Base-by-base conservation (phyloP, 768 basidiomycete species). In the Termitomyces sp. region DNA sequence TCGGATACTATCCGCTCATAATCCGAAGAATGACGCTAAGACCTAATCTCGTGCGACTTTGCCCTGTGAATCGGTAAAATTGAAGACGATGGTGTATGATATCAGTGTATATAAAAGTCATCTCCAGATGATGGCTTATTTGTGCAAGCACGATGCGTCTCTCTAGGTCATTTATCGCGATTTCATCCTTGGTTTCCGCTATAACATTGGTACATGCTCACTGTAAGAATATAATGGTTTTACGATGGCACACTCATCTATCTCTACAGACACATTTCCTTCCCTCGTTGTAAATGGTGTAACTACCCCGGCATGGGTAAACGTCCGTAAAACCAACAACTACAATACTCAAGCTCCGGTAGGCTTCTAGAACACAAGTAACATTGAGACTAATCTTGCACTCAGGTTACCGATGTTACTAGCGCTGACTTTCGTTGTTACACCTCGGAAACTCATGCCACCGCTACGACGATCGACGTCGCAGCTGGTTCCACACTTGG, bases 371-470 rank as follows among this genome's bases (percentile, higher is more conserved):
- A 20, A 18, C 2, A 30, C 3, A 32, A 13, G 0, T 13, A 8
- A 20, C 6, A 32, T 6, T 54, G n/a, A 30, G 20, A 2, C 10
- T 20, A n/a, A 54, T n/a, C 38, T 41, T 10, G 1, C 10, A 8
- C 16, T 36, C 20, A 61, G 77, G 77, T 81, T 32, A 76, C 74
- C 32, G 76, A 81, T 60, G 79, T 82, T 40, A 78, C 68, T 46
- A 79, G 77, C 61, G 50, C 69, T n/a, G 79, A 80, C 57, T 73
- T 82, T 67, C 71, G 79, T 40, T 82, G 80, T 70, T 80, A 82
- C 67, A 75, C 72, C 58, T 75, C 76, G 3, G 62, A 67, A 55
- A 77, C 75, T 13, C 57, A 67, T 30, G 74, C 75, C 5, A 75
- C 74, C 7, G 77, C 81, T 12, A 59, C 72, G 50, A 83, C 80